These are phyloP conservation scores for Hyphodiscus sp. DNA, from an alignment of 2,329 filamentous ascomycete species.

Conservation along the genomic window DNA sequence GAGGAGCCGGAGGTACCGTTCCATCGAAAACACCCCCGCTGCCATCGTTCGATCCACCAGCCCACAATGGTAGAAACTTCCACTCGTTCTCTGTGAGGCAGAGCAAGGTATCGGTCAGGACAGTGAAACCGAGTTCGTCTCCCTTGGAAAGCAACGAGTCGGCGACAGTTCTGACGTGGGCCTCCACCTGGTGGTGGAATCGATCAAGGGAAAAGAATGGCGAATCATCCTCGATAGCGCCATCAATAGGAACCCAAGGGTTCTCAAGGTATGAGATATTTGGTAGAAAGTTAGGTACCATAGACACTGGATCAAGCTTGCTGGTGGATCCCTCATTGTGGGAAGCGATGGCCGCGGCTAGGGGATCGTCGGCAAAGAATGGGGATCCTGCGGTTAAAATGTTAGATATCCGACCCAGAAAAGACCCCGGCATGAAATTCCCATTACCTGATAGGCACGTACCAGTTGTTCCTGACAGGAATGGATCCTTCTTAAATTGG, in stretches of 20 bases:
- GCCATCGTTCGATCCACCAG: constrained; percentile 48
- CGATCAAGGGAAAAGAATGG: constrained; percentile 11
- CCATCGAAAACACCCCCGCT: constrained; percentile 42
- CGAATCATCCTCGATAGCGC: neutral
- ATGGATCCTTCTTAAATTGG: too few relatives aligned
- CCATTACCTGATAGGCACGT: too few relatives aligned
- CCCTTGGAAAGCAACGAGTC: constrained; percentile 5
- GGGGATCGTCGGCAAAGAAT: too few relatives aligned
- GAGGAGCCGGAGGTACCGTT: constrained; percentile 24
- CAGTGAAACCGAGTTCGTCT: constrained; percentile 3
- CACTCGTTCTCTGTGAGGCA: constrained; percentile 50
- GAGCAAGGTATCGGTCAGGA: constrained; percentile 38
- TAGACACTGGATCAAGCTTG: neutral
- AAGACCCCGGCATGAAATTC: too few relatives aligned
- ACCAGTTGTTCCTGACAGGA: too few relatives aligned
- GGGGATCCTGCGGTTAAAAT: too few relatives aligned
- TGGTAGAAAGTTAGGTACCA: neutral
- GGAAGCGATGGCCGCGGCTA: too few relatives aligned
- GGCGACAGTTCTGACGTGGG: neutral
- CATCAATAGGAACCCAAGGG: neutral
- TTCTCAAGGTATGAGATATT: neutral
- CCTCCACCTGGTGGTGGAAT: constrained; percentile 1
- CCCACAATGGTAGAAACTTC: constrained; percentile 60
- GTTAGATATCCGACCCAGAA: too few relatives aligned
- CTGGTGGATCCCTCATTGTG: too few relatives aligned